A percentile compares a stretch with the other conserved stretches of the same genome.
phyloP scores from a whole-genome alignment of 148 eudicot species.

The Diospyros kaki region DNA sequence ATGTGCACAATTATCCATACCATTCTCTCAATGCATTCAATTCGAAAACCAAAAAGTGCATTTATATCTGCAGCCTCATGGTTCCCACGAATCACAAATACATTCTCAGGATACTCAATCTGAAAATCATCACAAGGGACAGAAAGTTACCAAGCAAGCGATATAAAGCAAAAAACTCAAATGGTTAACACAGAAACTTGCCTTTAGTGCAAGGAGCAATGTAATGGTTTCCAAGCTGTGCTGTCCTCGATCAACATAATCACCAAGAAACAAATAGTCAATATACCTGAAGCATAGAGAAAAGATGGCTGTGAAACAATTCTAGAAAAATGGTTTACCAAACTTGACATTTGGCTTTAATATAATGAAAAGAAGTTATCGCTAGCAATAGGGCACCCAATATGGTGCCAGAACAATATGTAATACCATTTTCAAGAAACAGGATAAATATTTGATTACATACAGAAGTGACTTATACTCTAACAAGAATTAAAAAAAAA shows the following conservation, averaged over 20 bases:
- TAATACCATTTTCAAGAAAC: too few relatives aligned
- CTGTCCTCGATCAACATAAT: constrained; percentile 96
- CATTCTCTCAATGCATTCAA: constrained; percentile 99
- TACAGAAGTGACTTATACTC: too few relatives aligned
- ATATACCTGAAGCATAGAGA: constrained; percentile 65
- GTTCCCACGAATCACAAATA: constrained; percentile 94
- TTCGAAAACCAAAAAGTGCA: constrained; percentile 96
- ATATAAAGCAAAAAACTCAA: constrained; percentile 7
- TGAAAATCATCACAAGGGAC: constrained; percentile 25
- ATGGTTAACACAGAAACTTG: constrained; percentile 22
- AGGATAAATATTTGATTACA: too few relatives aligned
- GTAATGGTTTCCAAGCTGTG: constrained; percentile 99
- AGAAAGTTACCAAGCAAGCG: constrained; percentile 5
- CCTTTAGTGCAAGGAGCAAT: constrained; percentile 93
- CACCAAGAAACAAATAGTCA: constrained; percentile 91
- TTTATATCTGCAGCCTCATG: constrained; percentile 99
- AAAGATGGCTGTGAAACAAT: not conserved
- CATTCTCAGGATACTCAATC: constrained; percentile 94
- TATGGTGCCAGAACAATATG: not conserved
- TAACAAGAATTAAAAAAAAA: too few relatives aligned
- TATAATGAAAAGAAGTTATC: constrained; percentile 2
- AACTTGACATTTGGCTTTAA: not conserved
- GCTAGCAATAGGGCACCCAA: constrained; percentile 1
- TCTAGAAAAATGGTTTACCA: not conserved
- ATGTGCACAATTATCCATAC: constrained; percentile 29